Evolutionary conservation across 2,329 filamentous ascomycete species (phyloP).

Genomic region (Pyrenophora teres): DNA sequence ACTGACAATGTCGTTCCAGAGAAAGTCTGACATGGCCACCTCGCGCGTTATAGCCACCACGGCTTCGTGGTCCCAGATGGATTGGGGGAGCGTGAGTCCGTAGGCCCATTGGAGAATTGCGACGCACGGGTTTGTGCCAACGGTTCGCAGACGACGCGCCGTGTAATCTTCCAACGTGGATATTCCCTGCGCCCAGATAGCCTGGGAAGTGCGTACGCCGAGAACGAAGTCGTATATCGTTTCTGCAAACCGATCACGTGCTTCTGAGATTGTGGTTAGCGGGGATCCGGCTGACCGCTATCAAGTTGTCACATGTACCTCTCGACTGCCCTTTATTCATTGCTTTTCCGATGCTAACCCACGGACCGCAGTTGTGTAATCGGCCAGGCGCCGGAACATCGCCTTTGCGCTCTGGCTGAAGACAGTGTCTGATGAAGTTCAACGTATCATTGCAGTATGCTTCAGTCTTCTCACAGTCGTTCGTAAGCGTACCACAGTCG

Average conservation of each 20-base stretch:
- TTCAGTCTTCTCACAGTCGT: slow-evolving; percentile 13
- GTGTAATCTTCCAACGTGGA: slow-evolving; percentile 13
- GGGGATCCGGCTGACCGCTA: neutral
- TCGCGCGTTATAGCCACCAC: slow-evolving; percentile 10
- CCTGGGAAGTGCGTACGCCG: slow-evolving; percentile 11
- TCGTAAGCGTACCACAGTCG: slow-evolving; percentile 13
- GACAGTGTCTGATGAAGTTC: slow-evolving; percentile 9
- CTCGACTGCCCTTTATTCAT: slow-evolving; percentile 14
- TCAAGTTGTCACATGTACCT: neutral
- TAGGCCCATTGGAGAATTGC: slow-evolving; percentile 14
- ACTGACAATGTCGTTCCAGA: slow-evolving; percentile 18
- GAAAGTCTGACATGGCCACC: slow-evolving; percentile 11
- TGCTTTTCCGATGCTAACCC: slow-evolving; percentile 12
- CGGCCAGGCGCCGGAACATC: slow-evolving; percentile 10
- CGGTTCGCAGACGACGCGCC: slow-evolving; percentile 8
- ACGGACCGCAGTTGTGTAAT: slow-evolving; percentile 14
- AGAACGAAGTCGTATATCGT: slow-evolving; percentile 12
- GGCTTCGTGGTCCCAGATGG: slow-evolving; percentile 12
- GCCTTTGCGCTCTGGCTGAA: slow-evolving; percentile 12
- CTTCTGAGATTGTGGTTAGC: slow-evolving; percentile 3
- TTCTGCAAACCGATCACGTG: slow-evolving; percentile 13
- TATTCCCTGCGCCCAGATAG: slow-evolving; percentile 9
- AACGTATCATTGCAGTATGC: slow-evolving; percentile 15
- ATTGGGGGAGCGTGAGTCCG: slow-evolving; percentile 4
- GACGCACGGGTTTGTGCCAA: slow-evolving; percentile 12